Evolutionary conservation across 2,329 filamentous ascomycete species (phyloP), one percentile per base, ranked within the genome.

Genomic region (Atkinsonella texensis): DNA sequence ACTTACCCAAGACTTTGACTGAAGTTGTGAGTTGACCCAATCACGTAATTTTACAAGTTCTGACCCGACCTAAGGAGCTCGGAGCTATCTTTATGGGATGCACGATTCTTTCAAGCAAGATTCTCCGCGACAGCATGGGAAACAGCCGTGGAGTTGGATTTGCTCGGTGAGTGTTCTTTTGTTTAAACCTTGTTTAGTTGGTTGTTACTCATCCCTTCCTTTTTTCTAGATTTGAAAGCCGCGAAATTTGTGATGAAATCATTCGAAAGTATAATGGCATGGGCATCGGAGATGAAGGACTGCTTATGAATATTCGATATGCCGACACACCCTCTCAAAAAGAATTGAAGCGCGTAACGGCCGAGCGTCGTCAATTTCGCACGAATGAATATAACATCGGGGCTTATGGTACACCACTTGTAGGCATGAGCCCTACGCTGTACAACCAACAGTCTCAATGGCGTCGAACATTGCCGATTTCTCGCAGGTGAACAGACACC

Each of bases 321-420:
- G 91, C 94, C 56, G 93, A 98, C 64, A 98, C 93, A 39, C 88
- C 93, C 51, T 87, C 91, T 56, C 93, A 98, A 70, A 98, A 98
- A 74, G 83, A 93, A 65, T 77, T 98, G 59, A 98, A 98, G 77
- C 86, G 93, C 57, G 86, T 96, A 65, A 97, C 91, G 42, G 89
- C 93, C 33, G 89, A 95, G 66, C 88, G 90, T 53, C 89, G 93
- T 55, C 89, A 95, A 63, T 97, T 95, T 72, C 88, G 93, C 54
- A 93, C 91, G 53, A 93, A 93, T 53, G 93, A 97, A 73, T 97
- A 97, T 71, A 90, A 90, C 61, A 83, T 84, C 55, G 80, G 81
- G 53, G 81, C 81, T 43, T 84, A 84, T 59, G 81, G 81, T 54
- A 82, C 79, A 54, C 73, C 77, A 46, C 74, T 77, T 54, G 78